Evolutionary conservation across 2,329 filamentous ascomycete species (phyloP).

Genomic region (Emmonsia crescens): DNA sequence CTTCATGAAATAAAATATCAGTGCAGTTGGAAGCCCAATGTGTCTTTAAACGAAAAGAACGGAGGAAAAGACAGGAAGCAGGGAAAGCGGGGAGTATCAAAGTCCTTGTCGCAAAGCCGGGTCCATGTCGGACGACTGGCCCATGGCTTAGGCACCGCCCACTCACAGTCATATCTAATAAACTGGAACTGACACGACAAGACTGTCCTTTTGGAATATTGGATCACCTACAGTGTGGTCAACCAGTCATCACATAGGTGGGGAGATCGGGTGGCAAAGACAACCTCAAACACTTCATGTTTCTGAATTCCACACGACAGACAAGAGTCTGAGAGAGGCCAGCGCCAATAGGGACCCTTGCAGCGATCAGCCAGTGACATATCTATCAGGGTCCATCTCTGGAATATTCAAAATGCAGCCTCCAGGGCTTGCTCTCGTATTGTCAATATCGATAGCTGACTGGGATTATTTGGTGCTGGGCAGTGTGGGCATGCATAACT

Average conservation of each 20-base stretch:
- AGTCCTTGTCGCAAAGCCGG: background rate
- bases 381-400: background rate
- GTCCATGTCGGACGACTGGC: background rate
- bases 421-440: background rate
- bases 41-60: background rate
- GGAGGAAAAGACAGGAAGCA: background rate
- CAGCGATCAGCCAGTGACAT: background rate
- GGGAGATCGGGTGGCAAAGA: background rate
- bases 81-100: background rate
- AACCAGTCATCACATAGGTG: background rate
- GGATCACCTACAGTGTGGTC: background rate
- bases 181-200: background rate
- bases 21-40: background rate
- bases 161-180: background rate
- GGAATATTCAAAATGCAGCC: background rate
- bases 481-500: background rate
- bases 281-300: background rate
- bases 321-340: background rate
- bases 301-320: background rate
- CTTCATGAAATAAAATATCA: background rate
- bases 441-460: background rate
- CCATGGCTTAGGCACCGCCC: background rate
- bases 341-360: background rate
- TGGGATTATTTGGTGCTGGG: background rate
- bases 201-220: background rate